phyloP scores from a whole-genome alignment of 495 filamentous ascomycete genomes.

The Apiosordaria backusii region DNA sequence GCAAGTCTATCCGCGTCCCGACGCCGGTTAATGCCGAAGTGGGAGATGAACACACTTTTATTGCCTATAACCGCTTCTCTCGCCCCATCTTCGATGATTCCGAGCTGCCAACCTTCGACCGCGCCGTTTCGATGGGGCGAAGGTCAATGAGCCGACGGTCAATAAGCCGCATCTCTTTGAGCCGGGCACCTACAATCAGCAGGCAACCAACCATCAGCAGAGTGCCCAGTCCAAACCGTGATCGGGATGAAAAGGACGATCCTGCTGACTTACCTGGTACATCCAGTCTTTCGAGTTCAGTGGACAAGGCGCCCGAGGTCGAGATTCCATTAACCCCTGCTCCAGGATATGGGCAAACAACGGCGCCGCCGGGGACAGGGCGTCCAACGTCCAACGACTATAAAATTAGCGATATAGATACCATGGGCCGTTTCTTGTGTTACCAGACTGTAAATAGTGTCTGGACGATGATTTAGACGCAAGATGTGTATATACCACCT shows the following conservation, averaged over 20 bases:
- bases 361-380: too few species aligned
- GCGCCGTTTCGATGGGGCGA: not conserved
- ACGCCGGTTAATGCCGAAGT: slow-evolving; percentile 50
- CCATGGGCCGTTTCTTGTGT: not conserved
- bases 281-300: not conserved
- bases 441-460: not conserved
- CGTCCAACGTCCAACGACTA: not conserved
- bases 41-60: slow-evolving; percentile 38
- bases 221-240: not conserved
- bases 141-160: not conserved
- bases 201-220: too few species aligned
- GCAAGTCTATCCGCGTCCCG: slow-evolving; percentile 48
- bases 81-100: slow-evolving; percentile 33
- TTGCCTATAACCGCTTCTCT: slow-evolving; percentile 57
- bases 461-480: not conserved
- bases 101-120: slow-evolving; percentile 2
- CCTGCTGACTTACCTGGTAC: not conserved
- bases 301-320: not conserved
- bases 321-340: not conserved
- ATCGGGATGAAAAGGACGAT: not conserved
- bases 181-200: not conserved
- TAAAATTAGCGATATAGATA: not conserved
- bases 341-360: not conserved
- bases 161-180: not conserved
- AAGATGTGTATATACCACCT: not conserved